phyloP scores from a whole-genome alignment of 352 stramenopile species.

The Globisporangium carolinianum region DNA sequence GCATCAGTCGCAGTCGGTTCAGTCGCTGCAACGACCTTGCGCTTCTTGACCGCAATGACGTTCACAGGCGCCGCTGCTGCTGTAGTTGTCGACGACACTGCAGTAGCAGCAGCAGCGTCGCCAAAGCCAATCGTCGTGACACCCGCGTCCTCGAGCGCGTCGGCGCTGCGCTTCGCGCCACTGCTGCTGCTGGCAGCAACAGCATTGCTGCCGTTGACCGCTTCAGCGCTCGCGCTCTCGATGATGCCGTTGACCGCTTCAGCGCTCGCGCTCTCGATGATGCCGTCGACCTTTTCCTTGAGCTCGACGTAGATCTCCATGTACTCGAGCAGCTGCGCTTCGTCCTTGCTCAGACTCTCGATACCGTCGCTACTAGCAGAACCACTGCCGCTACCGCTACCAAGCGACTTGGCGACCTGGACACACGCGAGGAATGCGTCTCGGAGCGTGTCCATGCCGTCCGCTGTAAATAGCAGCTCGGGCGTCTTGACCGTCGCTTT shows the following conservation, averaged over 20 bases:
- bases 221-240: neutral
- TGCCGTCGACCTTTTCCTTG: slow-evolving; percentile 80
- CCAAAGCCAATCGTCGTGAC: slow-evolving; percentile 76
- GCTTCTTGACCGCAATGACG: slow-evolving; percentile 21
- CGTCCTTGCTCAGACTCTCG: slow-evolving; percentile 21
- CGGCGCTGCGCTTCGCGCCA: slow-evolving; percentile 4
- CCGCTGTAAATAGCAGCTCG: slow-evolving; percentile 38
- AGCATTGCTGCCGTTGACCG: too few species aligned
- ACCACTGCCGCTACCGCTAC: neutral
- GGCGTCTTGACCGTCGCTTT: slow-evolving; percentile 29
- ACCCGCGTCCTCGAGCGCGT: slow-evolving; percentile 2
- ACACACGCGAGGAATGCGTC: slow-evolving; percentile 54
- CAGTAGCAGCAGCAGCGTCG: slow-evolving; percentile 2
- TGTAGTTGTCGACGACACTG: neutral
- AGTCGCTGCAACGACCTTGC: slow-evolving; percentile 4
- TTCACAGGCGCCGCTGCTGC: slow-evolving; percentile 36
- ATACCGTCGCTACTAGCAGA: neutral
- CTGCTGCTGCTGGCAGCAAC: too few species aligned
- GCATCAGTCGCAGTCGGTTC: neutral
- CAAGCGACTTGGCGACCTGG: slow-evolving; percentile 28
- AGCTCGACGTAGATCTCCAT: slow-evolving; percentile 83
- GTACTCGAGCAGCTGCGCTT: slow-evolving; percentile 65
- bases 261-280: slow-evolving; percentile 41
- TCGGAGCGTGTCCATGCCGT: slow-evolving; percentile 41
- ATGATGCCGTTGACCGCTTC: slow-evolving; percentile 12